Evolutionary conservation across 2,329 filamentous ascomycete species (phyloP).

Genomic region (Colletotrichum euphorbiae): DNA sequence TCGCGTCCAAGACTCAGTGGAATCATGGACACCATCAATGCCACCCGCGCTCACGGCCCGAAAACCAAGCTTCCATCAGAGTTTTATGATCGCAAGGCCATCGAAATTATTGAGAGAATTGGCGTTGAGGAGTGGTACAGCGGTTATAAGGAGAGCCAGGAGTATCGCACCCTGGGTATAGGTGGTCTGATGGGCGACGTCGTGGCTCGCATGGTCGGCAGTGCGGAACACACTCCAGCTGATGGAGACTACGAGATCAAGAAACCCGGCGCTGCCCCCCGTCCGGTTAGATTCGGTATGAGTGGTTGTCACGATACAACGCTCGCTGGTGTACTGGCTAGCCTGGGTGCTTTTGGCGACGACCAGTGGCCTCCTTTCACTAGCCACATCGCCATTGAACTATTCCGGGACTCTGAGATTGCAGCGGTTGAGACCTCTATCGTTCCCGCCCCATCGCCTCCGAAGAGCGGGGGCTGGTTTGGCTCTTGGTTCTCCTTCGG

Average conservation of each 20-base stretch:
- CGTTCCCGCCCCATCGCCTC: constrained; percentile 31
- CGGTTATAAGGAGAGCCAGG: constrained; percentile 84
- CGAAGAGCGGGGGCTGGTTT: constrained; percentile 48
- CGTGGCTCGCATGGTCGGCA: constrained; percentile 78
- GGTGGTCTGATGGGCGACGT: constrained; percentile 87
- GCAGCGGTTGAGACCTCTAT: constrained; percentile 40
- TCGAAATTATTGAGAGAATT: constrained; percentile 78
- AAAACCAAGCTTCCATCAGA: constrained; percentile 82
- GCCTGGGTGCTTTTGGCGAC: constrained; percentile 80
- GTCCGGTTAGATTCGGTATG: constrained; percentile 77
- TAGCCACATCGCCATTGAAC: constrained; percentile 89
- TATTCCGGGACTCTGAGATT: constrained; percentile 73
- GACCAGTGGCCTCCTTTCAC: constrained; percentile 92
- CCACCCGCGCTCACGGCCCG: constrained; percentile 85
- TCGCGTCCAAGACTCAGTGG: constrained; percentile 85
- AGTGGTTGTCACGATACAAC: constrained; percentile 96
- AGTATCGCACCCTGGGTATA: constrained; percentile 92
- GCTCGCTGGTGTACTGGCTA: constrained; percentile 80
- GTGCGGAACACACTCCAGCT: constrained; percentile 67
- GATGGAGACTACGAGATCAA: constrained; percentile 64
- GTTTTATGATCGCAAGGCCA: constrained; percentile 84
- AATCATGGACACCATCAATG: constrained; percentile 94
- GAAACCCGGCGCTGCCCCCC: constrained; percentile 50
- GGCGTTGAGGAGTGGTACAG: constrained; percentile 92
- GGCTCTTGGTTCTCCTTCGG: constrained; percentile 47